A percentile compares a stretch with the other conserved stretches of the same genome.
Evolutionary conservation across 768 basidiomycete species (phyloP).

Genomic region (Mycena vitilis): DNA sequence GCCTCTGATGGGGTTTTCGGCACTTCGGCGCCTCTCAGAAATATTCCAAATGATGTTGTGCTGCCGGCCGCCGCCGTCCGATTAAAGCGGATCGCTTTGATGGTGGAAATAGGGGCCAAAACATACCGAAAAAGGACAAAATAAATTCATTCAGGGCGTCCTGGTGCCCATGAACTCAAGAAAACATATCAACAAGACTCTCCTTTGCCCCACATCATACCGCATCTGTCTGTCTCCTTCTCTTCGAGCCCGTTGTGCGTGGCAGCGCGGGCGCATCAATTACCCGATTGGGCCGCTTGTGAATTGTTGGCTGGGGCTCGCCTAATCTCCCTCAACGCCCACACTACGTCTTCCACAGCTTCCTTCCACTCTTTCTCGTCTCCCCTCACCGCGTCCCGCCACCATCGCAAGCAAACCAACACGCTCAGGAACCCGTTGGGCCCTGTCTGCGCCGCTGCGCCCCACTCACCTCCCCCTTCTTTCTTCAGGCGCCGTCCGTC

Average conservation of each 20-base stretch:
- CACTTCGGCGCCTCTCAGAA: background rate
- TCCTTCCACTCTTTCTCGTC: background rate
- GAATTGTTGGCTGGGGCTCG: background rate
- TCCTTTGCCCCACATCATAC: no score
- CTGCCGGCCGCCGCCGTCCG: no score
- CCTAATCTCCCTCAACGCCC: background rate
- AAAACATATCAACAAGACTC: no score
- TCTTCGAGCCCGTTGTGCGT: no score
- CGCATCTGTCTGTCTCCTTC: no score
- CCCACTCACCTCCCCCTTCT: background rate
- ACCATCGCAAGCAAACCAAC: conserved; percentile 8
- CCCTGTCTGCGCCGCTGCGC: background rate
- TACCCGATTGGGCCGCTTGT: no score
- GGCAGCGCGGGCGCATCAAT: no score
- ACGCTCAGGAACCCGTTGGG: conserved; percentile 12
- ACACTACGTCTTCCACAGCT: background rate
- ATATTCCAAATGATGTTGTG: background rate
- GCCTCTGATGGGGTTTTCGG: background rate
- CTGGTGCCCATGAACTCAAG: no score
- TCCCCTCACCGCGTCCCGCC: background rate
- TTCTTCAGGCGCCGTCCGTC: background rate
- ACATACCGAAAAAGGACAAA: no score
- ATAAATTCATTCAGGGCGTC: no score
- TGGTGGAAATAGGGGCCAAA: no score
- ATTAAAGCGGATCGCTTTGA: no score